Conservation (phyloP, 208 protist genomes). For the Tritrichomonas musculus region DNA sequence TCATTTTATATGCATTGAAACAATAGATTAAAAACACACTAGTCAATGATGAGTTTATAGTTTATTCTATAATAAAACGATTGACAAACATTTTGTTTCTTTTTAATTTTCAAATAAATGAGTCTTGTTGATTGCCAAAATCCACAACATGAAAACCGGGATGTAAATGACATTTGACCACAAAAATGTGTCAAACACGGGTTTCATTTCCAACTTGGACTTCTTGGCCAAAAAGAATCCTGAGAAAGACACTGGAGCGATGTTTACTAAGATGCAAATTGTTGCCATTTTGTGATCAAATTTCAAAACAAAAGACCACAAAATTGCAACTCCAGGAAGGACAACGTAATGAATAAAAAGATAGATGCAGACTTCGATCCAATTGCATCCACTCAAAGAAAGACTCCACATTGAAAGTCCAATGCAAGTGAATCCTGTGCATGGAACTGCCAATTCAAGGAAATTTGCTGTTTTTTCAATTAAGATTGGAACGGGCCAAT, state of each 20-base stretch:
- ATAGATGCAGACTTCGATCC: neutral
- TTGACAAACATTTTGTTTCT: too few species aligned
- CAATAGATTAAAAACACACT: too few species aligned
- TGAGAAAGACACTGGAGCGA: neutral
- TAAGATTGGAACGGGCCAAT: neutral
- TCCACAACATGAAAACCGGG: neutral
- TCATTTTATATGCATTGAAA: too few species aligned
- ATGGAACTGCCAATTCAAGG: neutral
- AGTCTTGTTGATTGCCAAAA: neutral
- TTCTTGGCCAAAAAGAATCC: neutral
- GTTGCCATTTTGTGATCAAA: too few species aligned
- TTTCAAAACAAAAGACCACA: neutral
- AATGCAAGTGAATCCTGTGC: neutral
- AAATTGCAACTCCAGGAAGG: neutral
- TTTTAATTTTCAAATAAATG: neutral
- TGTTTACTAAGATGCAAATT: neutral
- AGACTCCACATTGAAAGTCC: neutral
- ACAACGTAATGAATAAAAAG: neutral
- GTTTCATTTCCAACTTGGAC: neutral
- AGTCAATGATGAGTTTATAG: too few species aligned
- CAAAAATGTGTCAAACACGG: neutral
- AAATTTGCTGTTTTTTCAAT: neutral
- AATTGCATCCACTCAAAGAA: neutral
- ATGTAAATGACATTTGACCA: neutral
- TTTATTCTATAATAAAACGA: too few species aligned